phyloP scores from a whole-genome alignment of 306 rosid species.

The Medicago arabica region DNA sequence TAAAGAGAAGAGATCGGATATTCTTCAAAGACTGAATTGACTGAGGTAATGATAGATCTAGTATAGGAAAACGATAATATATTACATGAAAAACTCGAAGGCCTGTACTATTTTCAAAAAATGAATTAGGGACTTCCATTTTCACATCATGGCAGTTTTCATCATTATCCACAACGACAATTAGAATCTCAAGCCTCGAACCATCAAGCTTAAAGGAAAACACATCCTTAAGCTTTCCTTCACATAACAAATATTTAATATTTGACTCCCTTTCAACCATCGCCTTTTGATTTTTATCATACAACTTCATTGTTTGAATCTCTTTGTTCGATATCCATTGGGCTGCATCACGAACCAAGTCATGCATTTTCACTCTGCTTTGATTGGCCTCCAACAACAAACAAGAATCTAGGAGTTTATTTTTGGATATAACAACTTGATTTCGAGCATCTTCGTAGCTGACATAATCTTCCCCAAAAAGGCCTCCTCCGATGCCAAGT shows the following conservation, averaged over 20 bases:
- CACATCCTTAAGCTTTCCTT: neutral
- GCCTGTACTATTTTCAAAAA: neutral
- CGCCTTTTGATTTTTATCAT: neutral
- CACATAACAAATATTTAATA: neutral
- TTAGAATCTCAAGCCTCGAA: slow-evolving; percentile 15
- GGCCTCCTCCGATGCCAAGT: neutral
- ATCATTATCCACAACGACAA: rapidly evolving
- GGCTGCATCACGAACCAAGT: neutral
- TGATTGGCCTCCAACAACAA: neutral
- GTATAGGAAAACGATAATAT: rapidly evolving
- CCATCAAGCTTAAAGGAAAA: neutral
- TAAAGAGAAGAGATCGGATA: neutral
- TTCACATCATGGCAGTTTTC: neutral
- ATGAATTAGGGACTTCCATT: neutral
- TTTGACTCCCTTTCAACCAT: neutral
- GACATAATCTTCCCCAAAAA: neutral
- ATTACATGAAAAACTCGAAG: neutral
- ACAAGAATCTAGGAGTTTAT: neutral
- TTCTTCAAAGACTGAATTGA: neutral
- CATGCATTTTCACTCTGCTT: neutral
- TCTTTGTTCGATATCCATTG: neutral
- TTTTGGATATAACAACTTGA: neutral
- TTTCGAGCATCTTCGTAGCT: neutral
- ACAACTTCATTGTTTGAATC: neutral
- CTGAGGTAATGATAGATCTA: neutral